Conservation (phyloP, 768 basidiomycete genomes). For the Gloeopeniophorella convolvens region DNA sequence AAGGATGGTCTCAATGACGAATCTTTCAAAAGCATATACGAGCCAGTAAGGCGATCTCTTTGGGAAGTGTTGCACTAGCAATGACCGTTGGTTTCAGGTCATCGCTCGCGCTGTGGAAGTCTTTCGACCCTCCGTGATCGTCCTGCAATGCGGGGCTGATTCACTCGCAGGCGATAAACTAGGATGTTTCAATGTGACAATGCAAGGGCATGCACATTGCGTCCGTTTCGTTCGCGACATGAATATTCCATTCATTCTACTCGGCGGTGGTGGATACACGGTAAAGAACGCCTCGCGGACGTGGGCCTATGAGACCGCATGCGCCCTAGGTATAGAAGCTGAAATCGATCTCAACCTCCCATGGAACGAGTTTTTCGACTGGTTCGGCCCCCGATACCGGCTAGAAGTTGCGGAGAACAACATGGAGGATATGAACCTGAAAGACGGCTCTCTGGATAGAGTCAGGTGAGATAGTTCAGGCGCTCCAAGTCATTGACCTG, state of each 20-base stretch:
- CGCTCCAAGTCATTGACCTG: conserved; percentile 28
- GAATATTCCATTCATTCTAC: conserved; percentile 80
- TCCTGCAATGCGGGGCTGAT: conserved; percentile 95
- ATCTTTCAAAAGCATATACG: conserved; percentile 80
- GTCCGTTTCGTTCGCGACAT: conserved; percentile 79
- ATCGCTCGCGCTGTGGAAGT: conserved; percentile 81
- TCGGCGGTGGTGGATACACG: conserved; percentile 96
- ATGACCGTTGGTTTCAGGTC: conserved; percentile 41
- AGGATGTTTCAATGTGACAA: conserved; percentile 92
- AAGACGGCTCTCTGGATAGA: conserved; percentile 71
- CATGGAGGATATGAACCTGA: conserved; percentile 88
- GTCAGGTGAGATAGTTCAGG: conserved; percentile 53
- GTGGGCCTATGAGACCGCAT: conserved; percentile 97
- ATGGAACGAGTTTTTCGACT: conserved; percentile 91
- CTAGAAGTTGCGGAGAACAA: conserved; percentile 89
- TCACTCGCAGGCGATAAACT: conserved; percentile 93
- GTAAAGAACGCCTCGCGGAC: conserved; percentile 92
- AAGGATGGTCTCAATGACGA: conserved; percentile 94
- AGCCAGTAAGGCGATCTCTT: conserved; percentile 54
- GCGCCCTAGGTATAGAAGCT: conserved; percentile 82
- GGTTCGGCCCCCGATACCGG: conserved; percentile 93
- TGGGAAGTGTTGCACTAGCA: neutral
- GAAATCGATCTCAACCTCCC: conserved; percentile 72
- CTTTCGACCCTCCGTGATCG: conserved; percentile 78
- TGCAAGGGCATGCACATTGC: conserved; percentile 92